Evolutionary conservation across 768 basidiomycete genomes (phyloP).

Genomic region (Kwoniella newhampshirensis): DNA sequence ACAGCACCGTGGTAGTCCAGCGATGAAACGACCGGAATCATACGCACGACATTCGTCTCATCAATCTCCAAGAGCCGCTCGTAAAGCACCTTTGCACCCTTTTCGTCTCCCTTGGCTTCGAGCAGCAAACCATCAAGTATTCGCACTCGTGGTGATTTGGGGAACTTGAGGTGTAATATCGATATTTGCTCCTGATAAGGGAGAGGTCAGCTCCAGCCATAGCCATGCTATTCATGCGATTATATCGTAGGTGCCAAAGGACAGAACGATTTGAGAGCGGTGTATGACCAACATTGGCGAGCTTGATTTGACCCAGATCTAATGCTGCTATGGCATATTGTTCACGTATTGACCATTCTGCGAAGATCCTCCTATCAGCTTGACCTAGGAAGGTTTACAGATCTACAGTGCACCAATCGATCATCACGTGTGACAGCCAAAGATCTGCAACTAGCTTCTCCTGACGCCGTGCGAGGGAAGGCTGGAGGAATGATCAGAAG

Average conservation of each 20-base stretch:
- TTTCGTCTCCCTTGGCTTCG: conserved; percentile 41
- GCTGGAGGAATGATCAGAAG: too few species aligned
- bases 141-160: conserved; percentile 45
- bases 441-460: too few species aligned
- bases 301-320: conserved; percentile 39
- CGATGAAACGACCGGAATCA: not conserved
- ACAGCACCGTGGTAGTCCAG: not conserved
- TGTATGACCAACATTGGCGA: conserved; percentile 35
- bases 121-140: conserved; percentile 47
- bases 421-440: too few species aligned
- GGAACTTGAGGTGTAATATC: conserved; percentile 39
- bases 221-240: not conserved
- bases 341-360: conserved; percentile 53
- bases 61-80: conserved; percentile 37
- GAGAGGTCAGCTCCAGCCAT: not conserved
- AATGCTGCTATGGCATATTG: conserved; percentile 52
- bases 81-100: conserved; percentile 42
- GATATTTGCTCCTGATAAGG: conserved; percentile 43
- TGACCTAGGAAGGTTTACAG: too few species aligned
- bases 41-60: conserved; percentile 50
- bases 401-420: too few species aligned
- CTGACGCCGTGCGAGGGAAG: too few species aligned
- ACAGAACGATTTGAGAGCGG: not conserved
- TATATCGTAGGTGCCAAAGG: not conserved
- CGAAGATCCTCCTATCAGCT: too few species aligned